Percentiles rank a stretch among this genome's conserved stretches.
Evolutionary conservation across 768 basidiomycete genomes (phyloP).

Genomic region (Cantharellus anzutake): DNA sequence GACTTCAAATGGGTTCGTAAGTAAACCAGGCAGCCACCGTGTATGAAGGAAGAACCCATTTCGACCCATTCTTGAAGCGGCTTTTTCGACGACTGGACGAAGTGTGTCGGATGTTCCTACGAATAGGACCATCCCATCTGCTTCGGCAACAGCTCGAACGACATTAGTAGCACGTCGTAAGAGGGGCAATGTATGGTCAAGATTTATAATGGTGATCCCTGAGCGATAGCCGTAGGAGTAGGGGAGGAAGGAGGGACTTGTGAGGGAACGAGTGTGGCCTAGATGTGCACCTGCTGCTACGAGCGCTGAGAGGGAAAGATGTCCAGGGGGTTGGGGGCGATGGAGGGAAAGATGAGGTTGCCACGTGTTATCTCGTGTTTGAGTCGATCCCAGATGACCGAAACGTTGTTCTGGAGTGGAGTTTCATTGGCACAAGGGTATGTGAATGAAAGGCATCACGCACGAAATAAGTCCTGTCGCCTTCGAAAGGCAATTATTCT

Average conservation of each 20-base stretch:
- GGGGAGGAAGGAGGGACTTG: conserved; percentile 79
- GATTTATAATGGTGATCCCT: conserved; percentile 81
- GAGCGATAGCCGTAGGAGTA: conserved; percentile 87
- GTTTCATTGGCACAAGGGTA: neutral
- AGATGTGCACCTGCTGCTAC: conserved; percentile 88
- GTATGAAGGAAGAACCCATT: conserved; percentile 77
- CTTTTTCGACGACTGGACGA: conserved; percentile 50
- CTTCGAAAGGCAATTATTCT: too few species aligned
- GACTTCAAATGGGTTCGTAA: conserved; percentile 69
- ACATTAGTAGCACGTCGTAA: conserved; percentile 80
- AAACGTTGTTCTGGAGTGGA: conserved; percentile 37
- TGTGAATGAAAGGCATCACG: conserved; percentile 33
- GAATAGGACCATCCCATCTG: conserved; percentile 74
- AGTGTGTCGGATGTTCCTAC: conserved; percentile 76
- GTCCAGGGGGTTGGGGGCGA: conserved; percentile 35
- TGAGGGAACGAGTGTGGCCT: conserved; percentile 66
- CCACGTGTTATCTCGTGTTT: conserved; percentile 44
- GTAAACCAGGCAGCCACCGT: conserved; percentile 86
- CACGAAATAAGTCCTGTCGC: conserved; percentile 12
- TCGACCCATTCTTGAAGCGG: conserved; percentile 56
- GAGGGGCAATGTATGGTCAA: conserved; percentile 83
- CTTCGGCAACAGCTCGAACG: conserved; percentile 59
- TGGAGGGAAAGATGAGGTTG: conserved; percentile 54
- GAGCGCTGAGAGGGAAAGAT: conserved; percentile 72
- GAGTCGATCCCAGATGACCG: conserved; percentile 57